These are phyloP conservation scores for Fusarium compactum DNA, from an alignment of 2,329 filamentous ascomycete species.

Conservation along the genomic window DNA sequence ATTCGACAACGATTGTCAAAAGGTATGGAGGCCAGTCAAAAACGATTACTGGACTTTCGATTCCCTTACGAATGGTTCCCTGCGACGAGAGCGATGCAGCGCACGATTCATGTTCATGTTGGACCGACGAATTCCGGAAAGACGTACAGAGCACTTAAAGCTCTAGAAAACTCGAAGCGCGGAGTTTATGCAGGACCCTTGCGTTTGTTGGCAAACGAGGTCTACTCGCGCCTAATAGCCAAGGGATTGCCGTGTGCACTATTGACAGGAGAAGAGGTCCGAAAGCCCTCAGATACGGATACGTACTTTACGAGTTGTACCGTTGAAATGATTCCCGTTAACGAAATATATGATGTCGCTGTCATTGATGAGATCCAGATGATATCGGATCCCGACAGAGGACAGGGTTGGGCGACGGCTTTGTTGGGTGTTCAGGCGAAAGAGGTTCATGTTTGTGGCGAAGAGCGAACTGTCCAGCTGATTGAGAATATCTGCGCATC, in stretches of 20 bases:
- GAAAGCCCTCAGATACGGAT: slow-evolving; percentile 70
- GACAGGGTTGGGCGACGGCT: slow-evolving; percentile 95
- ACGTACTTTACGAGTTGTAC: slow-evolving; percentile 83
- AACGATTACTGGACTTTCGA: slow-evolving; percentile 81
- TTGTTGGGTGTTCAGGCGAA: slow-evolving; percentile 86
- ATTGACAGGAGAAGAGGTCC: slow-evolving; percentile 90
- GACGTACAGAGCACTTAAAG: slow-evolving; percentile 92
- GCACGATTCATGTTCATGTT: slow-evolving; percentile 91
- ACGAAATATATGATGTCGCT: slow-evolving; percentile 78
- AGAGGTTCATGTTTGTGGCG: slow-evolving; percentile 94
- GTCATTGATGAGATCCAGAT: slow-evolving; percentile 99
- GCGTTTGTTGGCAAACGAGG: slow-evolving; percentile 89
- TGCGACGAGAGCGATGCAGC: slow-evolving; percentile 80
- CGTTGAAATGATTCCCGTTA: slow-evolving; percentile 84
- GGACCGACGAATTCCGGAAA: slow-evolving; percentile 98
- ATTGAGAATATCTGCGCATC: slow-evolving; percentile 81
- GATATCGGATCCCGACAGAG: slow-evolving; percentile 83
- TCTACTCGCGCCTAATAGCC: slow-evolving; percentile 87
- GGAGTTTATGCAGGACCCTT: slow-evolving; percentile 94
- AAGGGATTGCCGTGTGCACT: slow-evolving; percentile 83
- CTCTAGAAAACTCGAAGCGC: slow-evolving; percentile 78
- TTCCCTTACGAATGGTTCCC: slow-evolving; percentile 95
- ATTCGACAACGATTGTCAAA: slow-evolving; percentile 68
- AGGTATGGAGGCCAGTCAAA: slow-evolving; percentile 69
- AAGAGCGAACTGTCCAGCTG: slow-evolving; percentile 83